These are phyloP conservation scores for Xylariaceae sp. DNA, from an alignment of 2,329 filamentous ascomycete genomes.

Conservation along the genomic window DNA sequence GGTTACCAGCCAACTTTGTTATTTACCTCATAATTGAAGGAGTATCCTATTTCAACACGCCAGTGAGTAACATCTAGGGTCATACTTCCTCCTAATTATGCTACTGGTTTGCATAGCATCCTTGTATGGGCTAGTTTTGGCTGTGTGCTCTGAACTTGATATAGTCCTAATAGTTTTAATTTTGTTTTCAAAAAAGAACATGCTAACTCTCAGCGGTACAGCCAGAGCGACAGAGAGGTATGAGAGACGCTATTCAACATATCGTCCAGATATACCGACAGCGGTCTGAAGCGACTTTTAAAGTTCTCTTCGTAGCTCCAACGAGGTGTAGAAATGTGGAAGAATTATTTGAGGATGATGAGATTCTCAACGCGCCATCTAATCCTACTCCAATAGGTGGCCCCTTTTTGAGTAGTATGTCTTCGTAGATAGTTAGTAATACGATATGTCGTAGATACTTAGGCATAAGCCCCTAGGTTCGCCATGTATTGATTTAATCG, in stretches of 20 bases:
- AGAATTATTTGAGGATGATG: constrained; percentile 9
- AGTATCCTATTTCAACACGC: not conserved
- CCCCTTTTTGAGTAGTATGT: not conserved
- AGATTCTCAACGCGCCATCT: constrained; percentile 7
- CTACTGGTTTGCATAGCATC: too few species aligned
- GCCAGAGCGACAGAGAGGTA: not conserved
- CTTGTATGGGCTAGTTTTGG: too few species aligned
- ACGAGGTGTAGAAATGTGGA: constrained; percentile 2
- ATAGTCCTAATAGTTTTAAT: too few species aligned
- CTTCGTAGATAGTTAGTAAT: not conserved
- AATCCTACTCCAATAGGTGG: not conserved
- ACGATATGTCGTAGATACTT: too few species aligned
- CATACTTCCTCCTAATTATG: too few species aligned
- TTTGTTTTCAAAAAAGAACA: too few species aligned
- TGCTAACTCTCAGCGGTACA: too few species aligned
- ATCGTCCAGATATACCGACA: constrained; percentile 1
- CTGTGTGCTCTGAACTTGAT: too few species aligned
- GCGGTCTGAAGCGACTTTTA: constrained; percentile 7
- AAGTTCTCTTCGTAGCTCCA: constrained; percentile 12
- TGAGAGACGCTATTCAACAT: not conserved
- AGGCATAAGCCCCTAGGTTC: too few species aligned
- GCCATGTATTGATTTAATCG: too few species aligned
- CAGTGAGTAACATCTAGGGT: too few species aligned
- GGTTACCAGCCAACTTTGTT: not conserved
- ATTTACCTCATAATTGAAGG: constrained; percentile 18